phyloP scores from a whole-genome alignment of 371 early-diverging fungal genomes.

The Mortierella sp. region DNA sequence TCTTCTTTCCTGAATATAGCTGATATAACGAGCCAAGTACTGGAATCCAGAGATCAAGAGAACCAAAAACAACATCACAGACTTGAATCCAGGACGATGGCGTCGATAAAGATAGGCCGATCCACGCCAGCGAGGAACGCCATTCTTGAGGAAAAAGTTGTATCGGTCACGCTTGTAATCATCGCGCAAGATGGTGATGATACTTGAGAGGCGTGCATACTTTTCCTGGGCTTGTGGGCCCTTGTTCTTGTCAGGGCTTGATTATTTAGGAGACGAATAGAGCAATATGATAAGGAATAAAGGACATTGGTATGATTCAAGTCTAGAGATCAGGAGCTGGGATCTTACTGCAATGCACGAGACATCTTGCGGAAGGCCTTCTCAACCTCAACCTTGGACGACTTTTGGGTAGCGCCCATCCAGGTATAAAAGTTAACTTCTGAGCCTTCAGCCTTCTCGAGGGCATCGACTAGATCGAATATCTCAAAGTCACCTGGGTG shows the following conservation, averaged over 20 bases:
- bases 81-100: conserved; percentile 81
- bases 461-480: conserved; percentile 84
- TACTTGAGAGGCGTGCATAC: conserved; percentile 75
- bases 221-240: conserved; percentile 61
- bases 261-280: neutral
- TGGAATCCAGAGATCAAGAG: conserved; percentile 71
- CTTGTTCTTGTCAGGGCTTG: conserved; percentile 82
- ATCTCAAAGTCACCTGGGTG: conserved; percentile 78
- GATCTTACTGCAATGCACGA: conserved; percentile 87
- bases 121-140: conserved; percentile 91
- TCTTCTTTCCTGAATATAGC: conserved; percentile 70
- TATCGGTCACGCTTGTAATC: conserved; percentile 76
- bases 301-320: neutral
- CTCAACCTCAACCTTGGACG: conserved; percentile 80
- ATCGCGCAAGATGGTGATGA: conserved; percentile 77
- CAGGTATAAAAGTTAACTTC: conserved; percentile 70
- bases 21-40: conserved; percentile 70
- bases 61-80: conserved; percentile 67
- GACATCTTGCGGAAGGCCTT: conserved; percentile 92
- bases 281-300: neutral
- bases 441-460: conserved; percentile 75
- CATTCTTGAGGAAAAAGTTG: conserved; percentile 87
- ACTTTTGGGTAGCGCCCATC: conserved; percentile 70
- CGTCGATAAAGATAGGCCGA: conserved; percentile 84
- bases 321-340: neutral